These are phyloP conservation scores for Agaricus bisporus DNA, from an alignment of 768 basidiomycete genomes.

Conservation along the genomic window DNA sequence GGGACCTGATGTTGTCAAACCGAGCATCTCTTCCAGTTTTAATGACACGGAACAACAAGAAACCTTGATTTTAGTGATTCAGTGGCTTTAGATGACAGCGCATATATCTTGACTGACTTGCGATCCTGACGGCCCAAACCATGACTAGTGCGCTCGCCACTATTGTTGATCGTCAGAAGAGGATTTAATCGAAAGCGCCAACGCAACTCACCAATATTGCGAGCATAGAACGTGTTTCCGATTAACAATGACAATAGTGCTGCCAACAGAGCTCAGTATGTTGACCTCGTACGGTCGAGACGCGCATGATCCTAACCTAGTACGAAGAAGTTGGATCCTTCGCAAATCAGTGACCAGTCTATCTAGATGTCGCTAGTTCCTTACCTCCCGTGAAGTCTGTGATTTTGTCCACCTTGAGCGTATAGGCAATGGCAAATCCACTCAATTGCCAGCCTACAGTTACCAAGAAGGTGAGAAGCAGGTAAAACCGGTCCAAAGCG, in stretches of 20 bases:
- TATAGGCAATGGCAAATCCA: constrained; percentile 65
- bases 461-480: constrained; percentile 42
- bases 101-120: constrained; percentile 27
- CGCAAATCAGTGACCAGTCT: not conserved
- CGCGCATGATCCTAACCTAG: constrained; percentile 29
- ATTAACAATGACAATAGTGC: constrained; percentile 56
- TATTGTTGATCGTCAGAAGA: constrained; percentile 6
- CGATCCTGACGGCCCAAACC: constrained; percentile 59
- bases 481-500: constrained; percentile 45
- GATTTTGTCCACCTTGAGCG: constrained; percentile 67
- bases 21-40: constrained; percentile 61
- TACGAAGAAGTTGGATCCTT: constrained; percentile 63
- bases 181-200: not conserved
- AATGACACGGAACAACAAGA: constrained; percentile 64
- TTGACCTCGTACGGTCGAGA: not conserved
- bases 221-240: constrained; percentile 54
- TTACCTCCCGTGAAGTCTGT: constrained; percentile 61
- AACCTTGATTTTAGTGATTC: constrained; percentile 28
- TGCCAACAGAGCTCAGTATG: constrained; percentile 15
- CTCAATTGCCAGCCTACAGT: constrained; percentile 53
- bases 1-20: constrained; percentile 60
- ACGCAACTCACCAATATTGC: constrained; percentile 38
- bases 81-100: not conserved
- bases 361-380: constrained; percentile 8
- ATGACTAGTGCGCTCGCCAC: constrained; percentile 55